These are phyloP conservation scores for Coemansia biformis DNA, from an alignment of 192 early-diverging fungal species.

Conservation along the genomic window DNA sequence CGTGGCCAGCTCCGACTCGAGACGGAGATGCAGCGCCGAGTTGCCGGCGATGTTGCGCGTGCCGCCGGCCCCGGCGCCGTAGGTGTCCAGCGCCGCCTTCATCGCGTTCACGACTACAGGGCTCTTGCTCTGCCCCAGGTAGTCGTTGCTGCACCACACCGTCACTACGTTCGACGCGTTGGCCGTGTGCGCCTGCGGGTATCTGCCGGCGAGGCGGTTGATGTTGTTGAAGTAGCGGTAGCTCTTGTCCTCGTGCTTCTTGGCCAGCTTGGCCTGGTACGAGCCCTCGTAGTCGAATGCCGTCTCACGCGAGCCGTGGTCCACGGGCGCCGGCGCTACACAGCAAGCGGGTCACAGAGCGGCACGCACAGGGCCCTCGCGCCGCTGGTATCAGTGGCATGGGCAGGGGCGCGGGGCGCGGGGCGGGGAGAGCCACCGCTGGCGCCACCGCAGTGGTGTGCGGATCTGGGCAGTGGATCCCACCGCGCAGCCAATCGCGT, in stretches of 20 bases:
- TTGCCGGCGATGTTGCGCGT: constrained; percentile 99
- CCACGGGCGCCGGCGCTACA: constrained; percentile 9
- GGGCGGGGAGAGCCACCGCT: too few relatives aligned
- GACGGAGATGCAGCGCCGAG: constrained; percentile 84
- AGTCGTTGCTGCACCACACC: constrained; percentile 99
- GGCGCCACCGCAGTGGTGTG: too few relatives aligned
- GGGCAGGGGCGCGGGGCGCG: too few relatives aligned
- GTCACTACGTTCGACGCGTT: constrained; percentile 81
- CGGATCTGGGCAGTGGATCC: too few relatives aligned
- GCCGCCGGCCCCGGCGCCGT: constrained; percentile 97
- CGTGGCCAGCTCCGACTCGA: constrained; percentile 86
- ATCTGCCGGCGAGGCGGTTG: constrained; percentile 89
- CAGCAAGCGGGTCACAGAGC: too few relatives aligned
- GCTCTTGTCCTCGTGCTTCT: constrained; percentile 94
- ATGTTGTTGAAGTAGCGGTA: constrained; percentile 99
- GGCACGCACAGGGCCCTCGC: too few relatives aligned
- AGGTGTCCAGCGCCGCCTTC: constrained; percentile 90
- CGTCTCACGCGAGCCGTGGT: constrained; percentile 26
- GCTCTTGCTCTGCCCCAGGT: constrained; percentile 93
- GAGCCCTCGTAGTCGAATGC: constrained; percentile 87
- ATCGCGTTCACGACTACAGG: constrained; percentile 79
- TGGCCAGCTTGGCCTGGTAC: constrained; percentile 80
- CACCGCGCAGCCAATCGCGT: constrained; percentile 4
- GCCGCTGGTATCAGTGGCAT: too few relatives aligned
- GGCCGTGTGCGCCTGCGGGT: constrained; percentile 90